Conservation (phyloP, 2,329 filamentous ascomycete genomes). For the Verticillium longisporum region DNA sequence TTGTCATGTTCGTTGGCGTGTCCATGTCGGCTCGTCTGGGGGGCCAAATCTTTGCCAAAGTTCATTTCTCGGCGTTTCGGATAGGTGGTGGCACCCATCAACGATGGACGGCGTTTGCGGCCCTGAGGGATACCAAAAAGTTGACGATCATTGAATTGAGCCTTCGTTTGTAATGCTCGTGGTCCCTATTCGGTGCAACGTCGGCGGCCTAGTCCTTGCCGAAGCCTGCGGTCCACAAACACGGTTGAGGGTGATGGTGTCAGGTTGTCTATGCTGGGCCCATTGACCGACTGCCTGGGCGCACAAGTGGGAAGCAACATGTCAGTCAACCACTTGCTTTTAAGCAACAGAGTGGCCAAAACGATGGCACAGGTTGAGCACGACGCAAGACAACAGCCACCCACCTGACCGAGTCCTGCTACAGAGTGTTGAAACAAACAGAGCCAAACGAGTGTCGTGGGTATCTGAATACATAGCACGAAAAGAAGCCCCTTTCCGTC, state of each 20-base stretch:
- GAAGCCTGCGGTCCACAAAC: too few species aligned
- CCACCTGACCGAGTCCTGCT: neutral
- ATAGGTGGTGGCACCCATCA: slow-evolving; percentile 1
- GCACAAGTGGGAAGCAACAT: neutral
- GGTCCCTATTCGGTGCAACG: neutral
- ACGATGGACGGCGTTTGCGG: slow-evolving; percentile 1
- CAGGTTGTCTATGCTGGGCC: too few species aligned
- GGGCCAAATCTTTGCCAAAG: neutral
- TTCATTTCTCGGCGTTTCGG: neutral
- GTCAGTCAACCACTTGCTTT: too few species aligned
- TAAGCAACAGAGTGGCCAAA: too few species aligned
- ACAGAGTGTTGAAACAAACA: neutral
- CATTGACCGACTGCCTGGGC: too few species aligned
- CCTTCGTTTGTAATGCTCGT: neutral
- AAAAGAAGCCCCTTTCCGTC: neutral
- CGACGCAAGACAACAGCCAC: neutral
- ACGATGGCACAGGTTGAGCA: neutral
- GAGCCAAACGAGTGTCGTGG: slow-evolving; percentile 9
- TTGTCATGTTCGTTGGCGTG: neutral
- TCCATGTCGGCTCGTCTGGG: neutral
- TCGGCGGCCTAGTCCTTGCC: neutral
- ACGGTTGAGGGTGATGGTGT: neutral
- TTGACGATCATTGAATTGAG: neutral
- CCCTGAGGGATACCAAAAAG: neutral
- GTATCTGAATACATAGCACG: slow-evolving; percentile 5